Conservation (phyloP, 176 grass and related monocot species). For the Ensete glaucum region DNA sequence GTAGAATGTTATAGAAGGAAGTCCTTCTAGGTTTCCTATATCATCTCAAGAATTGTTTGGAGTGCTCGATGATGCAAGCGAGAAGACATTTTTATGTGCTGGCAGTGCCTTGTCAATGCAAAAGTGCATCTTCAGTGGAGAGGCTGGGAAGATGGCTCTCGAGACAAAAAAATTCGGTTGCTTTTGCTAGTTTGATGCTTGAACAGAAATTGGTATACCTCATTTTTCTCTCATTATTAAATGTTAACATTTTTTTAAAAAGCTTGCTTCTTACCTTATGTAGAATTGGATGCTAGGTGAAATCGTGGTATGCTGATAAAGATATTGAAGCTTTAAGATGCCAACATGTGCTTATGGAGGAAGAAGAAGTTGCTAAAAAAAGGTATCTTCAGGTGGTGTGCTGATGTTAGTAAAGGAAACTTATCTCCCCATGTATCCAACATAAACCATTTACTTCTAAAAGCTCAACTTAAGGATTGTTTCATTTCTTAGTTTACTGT, state of each 20-base stretch:
- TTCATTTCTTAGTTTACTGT: too few species aligned
- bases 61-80: constrained; percentile 18
- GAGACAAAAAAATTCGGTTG: constrained; percentile 15
- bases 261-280: not conserved
- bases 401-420: not conserved
- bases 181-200: constrained; percentile 17
- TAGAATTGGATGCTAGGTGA: constrained; percentile 1
- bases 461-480: not conserved
- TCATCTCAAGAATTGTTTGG: constrained; percentile 13
- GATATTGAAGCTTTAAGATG: constrained; percentile 20
- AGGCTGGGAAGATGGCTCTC: constrained; percentile 6
- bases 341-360: constrained; percentile 13
- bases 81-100: constrained; percentile 11
- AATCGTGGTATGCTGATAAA: constrained; percentile 14
- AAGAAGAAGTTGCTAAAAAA: constrained; percentile 17
- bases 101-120: constrained; percentile 16
- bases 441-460: not conserved
- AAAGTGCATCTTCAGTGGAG: constrained; percentile 16
- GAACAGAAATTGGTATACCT: constrained; percentile 17
- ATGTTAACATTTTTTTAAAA: not conserved
- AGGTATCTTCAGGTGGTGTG: not conserved
- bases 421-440: not conserved
- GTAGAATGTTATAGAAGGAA: constrained; percentile 11
- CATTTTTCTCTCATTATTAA: not conserved
- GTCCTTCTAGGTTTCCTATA: constrained; percentile 8